Evolutionary conservation across 1,139 yeast species (phyloP).

Genomic region (Candida pseudocylindracea): DNA sequence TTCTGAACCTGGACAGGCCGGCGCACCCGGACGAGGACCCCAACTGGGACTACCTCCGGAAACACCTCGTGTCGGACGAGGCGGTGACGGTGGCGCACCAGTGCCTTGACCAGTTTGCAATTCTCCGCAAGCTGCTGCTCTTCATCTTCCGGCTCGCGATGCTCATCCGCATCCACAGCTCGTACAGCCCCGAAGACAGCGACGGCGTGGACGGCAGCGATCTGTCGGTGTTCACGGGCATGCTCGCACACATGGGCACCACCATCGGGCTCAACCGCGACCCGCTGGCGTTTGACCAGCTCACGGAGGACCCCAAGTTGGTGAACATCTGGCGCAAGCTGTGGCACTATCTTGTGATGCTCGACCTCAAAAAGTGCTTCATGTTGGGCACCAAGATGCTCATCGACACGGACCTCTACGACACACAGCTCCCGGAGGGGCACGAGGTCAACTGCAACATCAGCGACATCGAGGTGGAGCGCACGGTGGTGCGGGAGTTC

Average conservation of each 20-base stretch:
- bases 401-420: too few species aligned
- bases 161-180: constrained; percentile 3
- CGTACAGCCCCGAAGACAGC: constrained; percentile 5
- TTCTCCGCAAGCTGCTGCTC: constrained; percentile 7
- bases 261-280: constrained; percentile 20
- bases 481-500: too few species aligned
- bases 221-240: constrained; percentile 6
- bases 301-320: constrained; percentile 9
- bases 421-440: too few species aligned
- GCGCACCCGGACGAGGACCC: constrained; percentile 2
- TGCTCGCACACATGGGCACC: constrained; percentile 4
- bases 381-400: too few species aligned
- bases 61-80: constrained; percentile 12
- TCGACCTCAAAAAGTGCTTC: constrained; percentile 21
- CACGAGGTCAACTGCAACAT: too few species aligned
- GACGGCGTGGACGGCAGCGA: constrained; percentile 6
- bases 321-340: constrained; percentile 15
- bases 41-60: constrained; percentile 12
- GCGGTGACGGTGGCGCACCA: constrained; percentile 13
- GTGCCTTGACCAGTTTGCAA: constrained; percentile 10
- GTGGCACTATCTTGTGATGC: constrained; percentile 12
- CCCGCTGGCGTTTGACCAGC: constrained; percentile 12
- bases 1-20: constrained; percentile 10
- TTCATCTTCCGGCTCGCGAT: constrained; percentile 6
- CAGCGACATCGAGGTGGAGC: too few species aligned